A percentile compares a stretch with the other conserved stretches of the same genome.
Evolutionary conservation across 177 flowering plant genomes (phyloP).

Genomic region (Tripterygium wilfordii): DNA sequence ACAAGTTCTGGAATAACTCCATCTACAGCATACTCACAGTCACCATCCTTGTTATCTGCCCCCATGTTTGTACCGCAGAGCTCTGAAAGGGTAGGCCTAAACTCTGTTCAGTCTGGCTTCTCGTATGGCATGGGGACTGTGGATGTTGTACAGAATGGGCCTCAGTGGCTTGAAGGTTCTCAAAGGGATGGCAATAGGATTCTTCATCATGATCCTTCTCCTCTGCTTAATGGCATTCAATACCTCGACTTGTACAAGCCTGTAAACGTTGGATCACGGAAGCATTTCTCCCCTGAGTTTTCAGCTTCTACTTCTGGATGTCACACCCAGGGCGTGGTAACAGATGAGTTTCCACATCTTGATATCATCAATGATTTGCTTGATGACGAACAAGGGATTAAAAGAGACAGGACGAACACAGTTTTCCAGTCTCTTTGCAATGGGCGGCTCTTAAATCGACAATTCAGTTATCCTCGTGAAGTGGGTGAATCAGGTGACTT

Average conservation of each 20-base stretch:
- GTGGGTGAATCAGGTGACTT: slow-evolving; percentile 27
- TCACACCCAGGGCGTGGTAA: slow-evolving; percentile 28
- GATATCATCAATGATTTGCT: slow-evolving; percentile 87
- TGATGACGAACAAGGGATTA: slow-evolving; percentile 71
- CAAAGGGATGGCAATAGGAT: slow-evolving; percentile 28
- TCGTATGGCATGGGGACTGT: slow-evolving; percentile 47
- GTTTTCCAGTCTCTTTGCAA: slow-evolving; percentile 20
- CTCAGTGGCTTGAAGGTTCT: slow-evolving; percentile 50
- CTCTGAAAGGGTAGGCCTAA: slow-evolving; percentile 39
- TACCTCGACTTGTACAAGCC: slow-evolving; percentile 31
- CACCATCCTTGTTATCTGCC: slow-evolving; percentile 24
- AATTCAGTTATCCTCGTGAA: slow-evolving; percentile 50
- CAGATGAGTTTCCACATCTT: slow-evolving; percentile 91
- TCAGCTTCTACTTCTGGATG: slow-evolving; percentile 33
- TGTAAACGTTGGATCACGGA: slow-evolving; percentile 18
- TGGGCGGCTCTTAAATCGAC: slow-evolving; percentile 50
- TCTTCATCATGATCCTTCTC: slow-evolving; percentile 20
- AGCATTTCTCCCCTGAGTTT: slow-evolving; percentile 24
- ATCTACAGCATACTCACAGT: slow-evolving; percentile 30
- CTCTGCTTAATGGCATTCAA: slow-evolving; percentile 27
- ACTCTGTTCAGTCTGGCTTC: slow-evolving; percentile 31
- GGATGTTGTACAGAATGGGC: slow-evolving; percentile 38
- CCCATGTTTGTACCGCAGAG: slow-evolving; percentile 33
- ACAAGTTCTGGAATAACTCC: slow-evolving; percentile 25
- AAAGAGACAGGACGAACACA: slow-evolving; percentile 20